A percentile compares a stretch with the other conserved stretches of the same genome.
phyloP scores from a whole-genome alignment of 2,329 filamentous ascomycete genomes.

The Diaporthe sp. region DNA sequence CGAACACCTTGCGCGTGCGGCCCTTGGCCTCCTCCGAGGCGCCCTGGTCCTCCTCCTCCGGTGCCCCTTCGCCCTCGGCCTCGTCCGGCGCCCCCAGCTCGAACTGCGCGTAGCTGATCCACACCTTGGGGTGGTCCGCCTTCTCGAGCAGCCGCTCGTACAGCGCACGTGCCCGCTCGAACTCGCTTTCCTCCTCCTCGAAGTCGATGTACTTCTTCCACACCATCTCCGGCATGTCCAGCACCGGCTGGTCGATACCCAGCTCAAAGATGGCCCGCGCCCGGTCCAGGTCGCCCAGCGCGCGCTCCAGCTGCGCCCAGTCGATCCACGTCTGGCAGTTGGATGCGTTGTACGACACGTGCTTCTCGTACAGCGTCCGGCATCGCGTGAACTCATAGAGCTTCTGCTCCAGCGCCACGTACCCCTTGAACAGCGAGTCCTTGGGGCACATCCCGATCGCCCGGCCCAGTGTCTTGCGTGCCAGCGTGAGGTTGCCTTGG shows the following conservation, averaged over 20 bases:
- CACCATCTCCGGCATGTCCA: conserved; percentile 97
- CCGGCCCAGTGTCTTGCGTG: conserved; percentile 89
- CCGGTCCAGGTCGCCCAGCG: conserved; percentile 89
- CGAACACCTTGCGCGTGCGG: conserved; percentile 86
- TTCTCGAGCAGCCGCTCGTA: conserved; percentile 94
- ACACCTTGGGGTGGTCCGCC: conserved; percentile 99
- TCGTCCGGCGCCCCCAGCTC: conserved; percentile 93
- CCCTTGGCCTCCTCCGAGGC: conserved; percentile 88
- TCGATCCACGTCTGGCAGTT: conserved; percentile 97
- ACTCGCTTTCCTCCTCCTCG: conserved; percentile 95
- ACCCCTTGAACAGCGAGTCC: conserved; percentile 93
- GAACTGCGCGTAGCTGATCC: conserved; percentile 99
- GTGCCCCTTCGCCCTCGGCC: conserved; percentile 68
- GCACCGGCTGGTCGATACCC: conserved; percentile 82
- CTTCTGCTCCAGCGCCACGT: conserved; percentile 92
- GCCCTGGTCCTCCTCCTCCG: conserved; percentile 74
- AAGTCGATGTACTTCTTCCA: conserved; percentile 99
- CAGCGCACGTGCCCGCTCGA: conserved; percentile 82
- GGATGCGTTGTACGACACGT: conserved; percentile 90
- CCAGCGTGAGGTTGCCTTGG: conserved; percentile 83
- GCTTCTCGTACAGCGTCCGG: conserved; percentile 92
- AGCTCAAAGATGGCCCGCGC: conserved; percentile 93
- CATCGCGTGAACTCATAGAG: conserved; percentile 95
- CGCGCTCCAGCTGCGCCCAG: conserved; percentile 93
- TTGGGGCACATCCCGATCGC: conserved; percentile 97